A percentile compares a stretch with the other conserved stretches of the same genome.
These are phyloP conservation scores for Phanerodontia chrysosporium DNA, from an alignment of 768 basidiomycete species.

Conservation along the genomic window DNA sequence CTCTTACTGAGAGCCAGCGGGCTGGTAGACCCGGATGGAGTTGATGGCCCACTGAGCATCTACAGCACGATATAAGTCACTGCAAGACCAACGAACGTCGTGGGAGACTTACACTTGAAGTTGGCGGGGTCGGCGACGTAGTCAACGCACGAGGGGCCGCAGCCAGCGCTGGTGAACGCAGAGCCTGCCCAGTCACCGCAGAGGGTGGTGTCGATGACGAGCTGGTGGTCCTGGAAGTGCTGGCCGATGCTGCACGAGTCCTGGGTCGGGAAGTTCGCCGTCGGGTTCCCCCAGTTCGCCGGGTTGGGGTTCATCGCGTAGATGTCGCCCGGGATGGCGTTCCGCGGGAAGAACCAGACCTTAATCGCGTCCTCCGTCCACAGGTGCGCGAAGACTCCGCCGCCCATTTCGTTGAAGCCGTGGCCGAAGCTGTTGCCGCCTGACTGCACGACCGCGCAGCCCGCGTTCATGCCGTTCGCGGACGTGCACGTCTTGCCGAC, in stretches of 20 bases:
- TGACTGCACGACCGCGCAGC: slow-evolving; percentile 37
- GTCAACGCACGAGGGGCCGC: slow-evolving; percentile 31
- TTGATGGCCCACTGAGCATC: slow-evolving; percentile 56
- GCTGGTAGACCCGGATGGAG: slow-evolving; percentile 50
- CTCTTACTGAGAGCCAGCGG: not conserved
- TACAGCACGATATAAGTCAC: slow-evolving; percentile 20
- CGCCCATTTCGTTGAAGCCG: slow-evolving; percentile 39
- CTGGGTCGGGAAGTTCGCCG: slow-evolving; percentile 33
- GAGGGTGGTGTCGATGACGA: slow-evolving; percentile 39
- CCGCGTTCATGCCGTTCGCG: slow-evolving; percentile 29
- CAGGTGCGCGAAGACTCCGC: slow-evolving; percentile 42
- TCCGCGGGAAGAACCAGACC: slow-evolving; percentile 44
- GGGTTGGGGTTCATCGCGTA: slow-evolving; percentile 32
- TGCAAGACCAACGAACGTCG: not conserved
- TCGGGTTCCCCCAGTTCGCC: slow-evolving; percentile 37
- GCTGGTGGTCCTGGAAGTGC: slow-evolving; percentile 34
- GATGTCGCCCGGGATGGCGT: slow-evolving; percentile 34
- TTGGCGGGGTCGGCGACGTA: slow-evolving; percentile 51
- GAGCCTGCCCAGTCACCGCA: slow-evolving; percentile 42
- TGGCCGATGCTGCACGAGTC: slow-evolving; percentile 29
- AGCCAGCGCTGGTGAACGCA: slow-evolving; percentile 26
- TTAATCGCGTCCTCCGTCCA: slow-evolving; percentile 36
- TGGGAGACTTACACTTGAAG: slow-evolving; percentile 38
- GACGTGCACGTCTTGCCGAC: slow-evolving; percentile 30
- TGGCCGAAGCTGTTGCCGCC: slow-evolving; percentile 34